Conservation (phyloP, 1,139 yeast species). For the Sugiyamaella xylanicola region DNA sequence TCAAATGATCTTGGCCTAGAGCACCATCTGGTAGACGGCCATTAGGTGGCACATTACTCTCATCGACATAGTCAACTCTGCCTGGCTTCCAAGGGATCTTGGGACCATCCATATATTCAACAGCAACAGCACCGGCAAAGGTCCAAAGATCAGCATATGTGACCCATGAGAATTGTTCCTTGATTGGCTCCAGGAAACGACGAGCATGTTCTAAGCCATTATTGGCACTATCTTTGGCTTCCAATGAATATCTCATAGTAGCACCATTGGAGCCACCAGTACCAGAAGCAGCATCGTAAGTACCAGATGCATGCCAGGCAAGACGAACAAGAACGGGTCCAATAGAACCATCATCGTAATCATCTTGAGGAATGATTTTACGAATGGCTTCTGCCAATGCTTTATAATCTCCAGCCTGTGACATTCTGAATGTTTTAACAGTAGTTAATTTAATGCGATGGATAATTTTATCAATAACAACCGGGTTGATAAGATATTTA, state of each 20-base stretch:
- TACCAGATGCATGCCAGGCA: conserved; percentile 74
- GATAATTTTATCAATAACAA: conserved; percentile 10
- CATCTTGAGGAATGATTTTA: conserved; percentile 68
- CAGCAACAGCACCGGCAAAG: conserved; percentile 61
- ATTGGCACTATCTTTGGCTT: conserved; percentile 57
- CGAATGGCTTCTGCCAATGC: conserved; percentile 81
- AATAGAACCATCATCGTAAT: conserved; percentile 66
- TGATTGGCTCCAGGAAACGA: conserved; percentile 57
- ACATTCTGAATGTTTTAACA: conserved; percentile 15
- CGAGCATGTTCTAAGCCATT: conserved; percentile 63
- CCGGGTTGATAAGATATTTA: conserved; percentile 3
- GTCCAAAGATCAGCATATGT: conserved; percentile 70
- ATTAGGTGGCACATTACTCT: conserved; percentile 57
- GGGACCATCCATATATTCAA: conserved; percentile 66
- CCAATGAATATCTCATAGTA: conserved; percentile 56
- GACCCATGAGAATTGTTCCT: conserved; percentile 59
- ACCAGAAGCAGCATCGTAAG: conserved; percentile 55
- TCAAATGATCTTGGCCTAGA: conserved; percentile 55
- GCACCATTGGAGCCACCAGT: conserved; percentile 73
- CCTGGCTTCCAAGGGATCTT: conserved; percentile 61
- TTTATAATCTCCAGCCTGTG: conserved; percentile 55
- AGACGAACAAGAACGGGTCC: conserved; percentile 66
- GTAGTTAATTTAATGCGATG: conserved; percentile 8
- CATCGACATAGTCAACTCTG: conserved; percentile 58
- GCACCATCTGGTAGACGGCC: conserved; percentile 65